phyloP scores from a whole-genome alignment of 352 stramenopile genomes.

The Discostella stelligera region DNA sequence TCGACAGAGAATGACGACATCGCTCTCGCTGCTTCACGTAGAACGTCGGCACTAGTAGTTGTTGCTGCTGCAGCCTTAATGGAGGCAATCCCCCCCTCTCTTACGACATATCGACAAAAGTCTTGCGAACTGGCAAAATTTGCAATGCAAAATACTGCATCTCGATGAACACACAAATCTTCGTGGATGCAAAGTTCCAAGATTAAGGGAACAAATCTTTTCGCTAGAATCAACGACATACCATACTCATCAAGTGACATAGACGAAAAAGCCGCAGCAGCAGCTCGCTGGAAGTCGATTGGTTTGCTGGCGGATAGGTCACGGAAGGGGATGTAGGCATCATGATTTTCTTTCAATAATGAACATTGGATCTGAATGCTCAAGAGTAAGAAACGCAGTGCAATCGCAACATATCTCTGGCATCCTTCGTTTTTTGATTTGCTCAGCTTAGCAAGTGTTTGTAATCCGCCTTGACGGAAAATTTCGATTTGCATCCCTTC shows the following conservation, averaged over 20 bases:
- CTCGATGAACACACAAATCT: constrained; percentile 89
- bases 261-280: constrained; percentile 89
- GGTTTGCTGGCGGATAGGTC: constrained; percentile 87
- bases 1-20: constrained; percentile 90
- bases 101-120: constrained; percentile 90
- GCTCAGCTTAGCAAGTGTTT: constrained; percentile 88
- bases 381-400: constrained; percentile 90
- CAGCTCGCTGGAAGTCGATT: constrained; percentile 87
- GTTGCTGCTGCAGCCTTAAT: constrained; percentile 90
- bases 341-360: constrained; percentile 88
- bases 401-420: constrained; percentile 93
- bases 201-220: constrained; percentile 88
- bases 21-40: constrained; percentile 89
- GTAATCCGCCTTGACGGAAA: constrained; percentile 90
- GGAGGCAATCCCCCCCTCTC: constrained; percentile 93
- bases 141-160: constrained; percentile 92
- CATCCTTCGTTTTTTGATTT: constrained; percentile 88
- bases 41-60: constrained; percentile 89
- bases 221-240: constrained; percentile 90
- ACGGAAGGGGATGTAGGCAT: constrained; percentile 86
- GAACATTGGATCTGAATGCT: constrained; percentile 91
- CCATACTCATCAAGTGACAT: constrained; percentile 92
- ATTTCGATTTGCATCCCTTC: constrained; percentile 91
- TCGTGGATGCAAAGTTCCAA: constrained; percentile 88
- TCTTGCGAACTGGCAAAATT: constrained; percentile 94